phyloP scores from a whole-genome alignment of 2,329 filamentous ascomycete genomes.

The Didymella glomerata region DNA sequence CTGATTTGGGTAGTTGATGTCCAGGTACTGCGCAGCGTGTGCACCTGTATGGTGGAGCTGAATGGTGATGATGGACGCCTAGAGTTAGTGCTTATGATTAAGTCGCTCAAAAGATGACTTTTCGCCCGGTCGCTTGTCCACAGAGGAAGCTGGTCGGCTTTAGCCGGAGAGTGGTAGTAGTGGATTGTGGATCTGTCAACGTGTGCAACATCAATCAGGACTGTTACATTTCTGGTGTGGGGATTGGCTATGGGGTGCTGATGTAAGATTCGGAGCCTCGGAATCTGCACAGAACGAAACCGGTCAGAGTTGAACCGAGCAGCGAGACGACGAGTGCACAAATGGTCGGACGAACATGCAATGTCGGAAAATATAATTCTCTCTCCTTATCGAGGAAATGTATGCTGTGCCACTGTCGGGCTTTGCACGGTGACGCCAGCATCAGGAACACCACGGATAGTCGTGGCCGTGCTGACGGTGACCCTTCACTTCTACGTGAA shows the following conservation, averaged over 20 bases:
- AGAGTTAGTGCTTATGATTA: slow-evolving; percentile 12
- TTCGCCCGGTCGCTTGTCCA: not conserved
- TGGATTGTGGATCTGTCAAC: not conserved
- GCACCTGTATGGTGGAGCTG: not conserved
- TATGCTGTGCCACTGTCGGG: not conserved
- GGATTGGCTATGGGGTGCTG: not conserved
- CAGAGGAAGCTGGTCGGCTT: not conserved
- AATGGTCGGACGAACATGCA: not conserved
- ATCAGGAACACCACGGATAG: not conserved
- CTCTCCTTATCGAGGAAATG: not conserved
- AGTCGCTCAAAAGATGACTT: not conserved
- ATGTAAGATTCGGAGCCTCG: slow-evolving; percentile 9
- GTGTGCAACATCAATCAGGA: not conserved
- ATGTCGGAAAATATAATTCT: not conserved
- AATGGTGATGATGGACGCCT: slow-evolving; percentile 7
- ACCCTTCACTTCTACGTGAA: not conserved
- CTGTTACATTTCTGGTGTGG: not conserved
- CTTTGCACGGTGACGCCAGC: slow-evolving; percentile 3
- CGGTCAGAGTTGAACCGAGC: not conserved
- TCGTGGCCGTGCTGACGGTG: not conserved
- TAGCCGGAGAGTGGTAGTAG: not conserved
- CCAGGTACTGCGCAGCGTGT: slow-evolving; percentile 1
- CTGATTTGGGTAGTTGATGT: not conserved
- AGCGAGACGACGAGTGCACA: not conserved
- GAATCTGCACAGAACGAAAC: not conserved